Conservation (phyloP, 1,284 basidiomycete species). For the Retiboletus flavoniger region DNA sequence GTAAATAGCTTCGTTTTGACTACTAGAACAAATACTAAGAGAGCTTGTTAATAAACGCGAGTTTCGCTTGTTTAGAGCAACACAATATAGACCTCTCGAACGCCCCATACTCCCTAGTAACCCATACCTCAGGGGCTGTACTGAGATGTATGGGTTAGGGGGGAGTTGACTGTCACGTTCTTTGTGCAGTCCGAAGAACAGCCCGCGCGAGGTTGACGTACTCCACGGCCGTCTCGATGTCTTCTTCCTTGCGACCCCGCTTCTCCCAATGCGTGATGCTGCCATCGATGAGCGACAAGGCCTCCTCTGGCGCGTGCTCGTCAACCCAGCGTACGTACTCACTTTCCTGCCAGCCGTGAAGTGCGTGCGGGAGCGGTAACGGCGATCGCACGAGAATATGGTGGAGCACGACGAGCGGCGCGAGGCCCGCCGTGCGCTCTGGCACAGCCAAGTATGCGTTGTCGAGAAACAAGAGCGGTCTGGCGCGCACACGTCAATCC, state of each 20-base stretch:
- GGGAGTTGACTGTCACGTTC: too few relatives aligned
- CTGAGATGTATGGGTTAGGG: too few relatives aligned
- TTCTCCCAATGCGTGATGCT: conserved; percentile 75
- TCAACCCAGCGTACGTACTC: conserved; percentile 91
- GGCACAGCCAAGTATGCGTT: conserved; percentile 64
- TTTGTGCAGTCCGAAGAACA: conserved; percentile 48
- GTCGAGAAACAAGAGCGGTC: conserved; percentile 85
- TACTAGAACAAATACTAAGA: too few relatives aligned
- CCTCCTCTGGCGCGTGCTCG: conserved; percentile 72
- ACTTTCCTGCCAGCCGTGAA: conserved; percentile 89
- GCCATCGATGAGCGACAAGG: conserved; percentile 68
- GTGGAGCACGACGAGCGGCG: conserved; percentile 83
- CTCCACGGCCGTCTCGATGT: conserved; percentile 50
- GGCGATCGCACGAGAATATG: conserved; percentile 90
- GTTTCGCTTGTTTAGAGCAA: too few relatives aligned
- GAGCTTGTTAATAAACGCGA: too few relatives aligned
- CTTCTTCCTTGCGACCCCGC: conserved; percentile 48
- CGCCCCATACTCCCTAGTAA: too few relatives aligned
- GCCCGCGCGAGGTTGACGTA: conserved; percentile 63
- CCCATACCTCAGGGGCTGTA: too few relatives aligned
- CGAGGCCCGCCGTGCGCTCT: conserved; percentile 67
- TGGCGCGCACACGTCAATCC: conserved; percentile 31
- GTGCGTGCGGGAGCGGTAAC: conserved; percentile 77
- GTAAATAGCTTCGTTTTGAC: too few relatives aligned
- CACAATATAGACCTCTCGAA: too few relatives aligned